Evolutionary conservation across 2,329 filamentous ascomycete species (phyloP), one percentile per base, ranked within the genome.

Genomic region (Trichocomaceae sp.): DNA sequence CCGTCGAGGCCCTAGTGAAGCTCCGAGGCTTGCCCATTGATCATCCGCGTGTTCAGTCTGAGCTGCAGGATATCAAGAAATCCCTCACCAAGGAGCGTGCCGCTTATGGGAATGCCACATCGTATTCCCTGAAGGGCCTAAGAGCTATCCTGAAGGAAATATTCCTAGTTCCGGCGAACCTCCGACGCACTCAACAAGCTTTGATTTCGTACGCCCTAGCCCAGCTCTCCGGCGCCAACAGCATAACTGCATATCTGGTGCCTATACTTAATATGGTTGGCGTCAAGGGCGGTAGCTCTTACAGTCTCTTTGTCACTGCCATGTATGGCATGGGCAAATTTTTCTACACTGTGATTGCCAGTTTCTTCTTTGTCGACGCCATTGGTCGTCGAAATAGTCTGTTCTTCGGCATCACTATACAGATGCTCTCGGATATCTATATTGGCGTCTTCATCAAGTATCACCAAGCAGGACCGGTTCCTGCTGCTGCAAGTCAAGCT

Each of bases 241-340:
- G 69, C 1, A 71, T 79, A 47, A 75, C 74, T 0, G 63, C 70
- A 12, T 75, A 79, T 57, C 62, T 77, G 5, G 66, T 77, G 0
- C 69, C 74, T 1, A 72, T 78, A 37, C 55, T 78, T 44, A 66
- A 60, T 2, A 54, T 77, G 10, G 59, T 75, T 5, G 74, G 74
- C 1, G 31, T 67, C 1, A 59, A 56, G 1, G 60, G 66, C 1
- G 64, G 63, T 1, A 35, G 46, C 29, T 47, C 51, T 15, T 48
- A 54, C 33, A 68, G 61, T 19, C 63, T 78, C 7, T 73, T 76
- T 46, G 61, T 76, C 1, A 71, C 66, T 1, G 70, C 68, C 51
- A 74, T 78, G 62, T 77, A 77, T 50, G 66, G 65, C 9, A 60
- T 77, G 45, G 64, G 72, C 39, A 78, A 77, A 59, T 72, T 78